Percentiles rank a stretch among this genome's conserved stretches.
phyloP scores from a whole-genome alignment of 2,329 filamentous ascomycete species.

The Ophiosphaerella narmari region DNA sequence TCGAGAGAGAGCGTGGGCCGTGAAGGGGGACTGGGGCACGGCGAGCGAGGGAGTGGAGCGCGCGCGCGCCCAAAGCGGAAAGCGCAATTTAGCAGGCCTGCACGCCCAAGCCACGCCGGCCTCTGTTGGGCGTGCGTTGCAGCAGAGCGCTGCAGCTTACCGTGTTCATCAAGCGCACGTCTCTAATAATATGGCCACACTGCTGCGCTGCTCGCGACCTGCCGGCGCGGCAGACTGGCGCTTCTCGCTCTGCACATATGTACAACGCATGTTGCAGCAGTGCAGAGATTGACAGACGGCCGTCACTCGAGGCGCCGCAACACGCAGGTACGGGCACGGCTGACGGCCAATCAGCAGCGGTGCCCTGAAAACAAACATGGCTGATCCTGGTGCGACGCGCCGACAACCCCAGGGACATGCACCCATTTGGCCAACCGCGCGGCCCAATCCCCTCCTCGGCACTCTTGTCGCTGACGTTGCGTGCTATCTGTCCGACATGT shows the following conservation, averaged over 20 bases:
- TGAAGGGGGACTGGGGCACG: slow-evolving; percentile 1
- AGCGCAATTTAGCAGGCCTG: slow-evolving; percentile 4
- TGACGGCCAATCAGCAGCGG: background rate
- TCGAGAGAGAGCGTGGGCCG: slow-evolving; percentile 7
- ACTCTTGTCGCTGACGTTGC: slow-evolving; percentile 11
- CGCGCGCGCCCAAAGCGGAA: slow-evolving; percentile 1
- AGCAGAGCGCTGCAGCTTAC: no score
- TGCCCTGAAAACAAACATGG: slow-evolving; percentile 3
- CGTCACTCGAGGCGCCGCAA: no score
- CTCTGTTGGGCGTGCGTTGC: background rate
- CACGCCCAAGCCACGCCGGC: background rate
- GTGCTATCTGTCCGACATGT: background rate
- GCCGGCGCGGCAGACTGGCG: no score
- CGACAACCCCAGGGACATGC: background rate
- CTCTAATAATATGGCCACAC: background rate
- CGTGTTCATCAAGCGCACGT: background rate
- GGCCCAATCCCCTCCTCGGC: slow-evolving; percentile 2
- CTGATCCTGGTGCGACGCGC: background rate
- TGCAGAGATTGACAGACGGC: no score
- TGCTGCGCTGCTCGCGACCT: no score
- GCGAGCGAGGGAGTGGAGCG: background rate
- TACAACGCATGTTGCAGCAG: no score
- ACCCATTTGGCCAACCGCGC: slow-evolving; percentile 5
- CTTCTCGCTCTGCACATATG: background rate
- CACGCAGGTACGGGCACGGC: background rate